Percentiles rank a stretch among this genome's conserved stretches.
phyloP scores from a whole-genome alignment of 345 rosid genomes.

The Populus pruinosa region DNA sequence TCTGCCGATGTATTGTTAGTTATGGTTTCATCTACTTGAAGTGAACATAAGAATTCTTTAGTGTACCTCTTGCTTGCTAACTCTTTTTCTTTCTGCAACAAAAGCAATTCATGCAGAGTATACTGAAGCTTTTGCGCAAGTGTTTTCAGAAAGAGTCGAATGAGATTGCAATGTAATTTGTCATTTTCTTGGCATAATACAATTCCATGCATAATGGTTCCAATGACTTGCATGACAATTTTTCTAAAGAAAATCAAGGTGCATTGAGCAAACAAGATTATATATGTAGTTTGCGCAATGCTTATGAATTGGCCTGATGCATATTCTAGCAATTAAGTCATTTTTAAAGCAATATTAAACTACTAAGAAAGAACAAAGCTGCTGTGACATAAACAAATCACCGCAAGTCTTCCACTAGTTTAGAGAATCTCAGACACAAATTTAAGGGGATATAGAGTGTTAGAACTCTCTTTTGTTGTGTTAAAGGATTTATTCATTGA shows the following conservation, averaged over 20 bases:
- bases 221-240: background rate
- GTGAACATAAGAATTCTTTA: too few species aligned
- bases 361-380: background rate
- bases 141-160: too few species aligned
- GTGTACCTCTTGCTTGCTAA: too few species aligned
- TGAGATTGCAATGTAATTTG: background rate
- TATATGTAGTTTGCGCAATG: background rate
- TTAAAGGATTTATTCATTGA: background rate
- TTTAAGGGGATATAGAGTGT: background rate
- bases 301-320: background rate
- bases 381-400: background rate
- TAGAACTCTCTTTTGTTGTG: background rate
- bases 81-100: too few species aligned
- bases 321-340: background rate
- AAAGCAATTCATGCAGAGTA: too few species aligned
- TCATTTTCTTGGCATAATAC: background rate
- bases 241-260: too few species aligned
- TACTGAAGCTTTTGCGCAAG: too few species aligned
- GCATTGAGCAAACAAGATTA: background rate
- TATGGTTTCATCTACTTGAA: too few species aligned
- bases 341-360: background rate
- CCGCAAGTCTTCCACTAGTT: background rate
- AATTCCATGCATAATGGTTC: background rate
- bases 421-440: background rate
- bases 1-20: too few species aligned